phyloP scores from a whole-genome alignment of 108 stramenopile genomes.

The Mediolabrus comicus region DNA sequence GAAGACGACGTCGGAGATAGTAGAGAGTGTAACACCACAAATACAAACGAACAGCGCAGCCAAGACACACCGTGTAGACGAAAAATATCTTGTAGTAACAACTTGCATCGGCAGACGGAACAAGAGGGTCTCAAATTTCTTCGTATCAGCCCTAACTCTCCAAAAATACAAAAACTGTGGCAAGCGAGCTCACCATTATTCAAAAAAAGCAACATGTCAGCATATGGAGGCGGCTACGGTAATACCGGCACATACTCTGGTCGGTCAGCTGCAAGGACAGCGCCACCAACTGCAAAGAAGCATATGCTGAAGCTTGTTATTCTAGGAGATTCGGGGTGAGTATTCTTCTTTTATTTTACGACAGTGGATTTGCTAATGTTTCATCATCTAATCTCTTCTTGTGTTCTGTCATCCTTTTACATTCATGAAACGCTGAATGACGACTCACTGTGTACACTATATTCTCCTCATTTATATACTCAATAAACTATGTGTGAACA shows the following conservation, averaged over 20 bases:
- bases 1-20: no score
- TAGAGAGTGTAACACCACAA: no score
- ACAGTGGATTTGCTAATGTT: not conserved
- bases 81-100: no score
- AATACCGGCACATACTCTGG: slow-evolving; percentile 22
- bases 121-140: no score
- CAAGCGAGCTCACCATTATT: not conserved
- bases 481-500: not conserved
- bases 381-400: not conserved
- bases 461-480: no score
- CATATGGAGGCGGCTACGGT: slow-evolving; percentile 10
- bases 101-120: no score
- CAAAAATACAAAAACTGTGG: not conserved
- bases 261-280: slow-evolving; percentile 11
- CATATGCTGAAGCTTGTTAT: slow-evolving; percentile 94
- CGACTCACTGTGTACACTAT: not conserved
- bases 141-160: no score
- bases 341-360: not conserved
- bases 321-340: slow-evolving; percentile 92
- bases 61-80: no score
- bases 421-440: not conserved
- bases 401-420: not conserved
- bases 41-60: no score
- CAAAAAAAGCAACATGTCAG: no score
- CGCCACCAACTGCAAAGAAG: slow-evolving; percentile 60